Conservation (phyloP, 768 basidiomycete genomes). For the Suillus fuscotomentosus region DNA sequence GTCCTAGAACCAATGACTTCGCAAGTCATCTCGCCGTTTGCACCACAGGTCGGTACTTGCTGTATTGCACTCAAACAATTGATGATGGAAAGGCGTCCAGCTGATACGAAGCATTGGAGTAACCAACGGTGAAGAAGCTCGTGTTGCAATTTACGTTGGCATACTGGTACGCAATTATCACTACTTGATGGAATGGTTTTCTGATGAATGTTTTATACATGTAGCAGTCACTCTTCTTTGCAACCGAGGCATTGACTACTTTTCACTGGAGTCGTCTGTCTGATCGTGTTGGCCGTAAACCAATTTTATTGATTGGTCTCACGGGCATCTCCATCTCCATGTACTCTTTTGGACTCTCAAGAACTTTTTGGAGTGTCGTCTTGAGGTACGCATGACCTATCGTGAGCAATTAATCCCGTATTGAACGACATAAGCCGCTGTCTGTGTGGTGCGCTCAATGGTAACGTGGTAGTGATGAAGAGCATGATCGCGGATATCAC, state of each 20-base stretch:
- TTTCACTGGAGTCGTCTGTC: conserved; percentile 44
- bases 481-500: conserved; percentile 41
- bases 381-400: conserved; percentile 26
- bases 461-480: conserved; percentile 46
- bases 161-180: conserved; percentile 30
- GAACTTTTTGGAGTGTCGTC: conserved; percentile 37
- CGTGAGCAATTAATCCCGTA: neutral
- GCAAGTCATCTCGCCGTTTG: conserved; percentile 70
- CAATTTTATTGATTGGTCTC: conserved; percentile 40
- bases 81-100: neutral
- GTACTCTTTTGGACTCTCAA: conserved; percentile 41
- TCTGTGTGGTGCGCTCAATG: conserved; percentile 44
- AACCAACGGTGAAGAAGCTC: conserved; percentile 38
- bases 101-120: conserved; percentile 18
- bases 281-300: conserved; percentile 40
- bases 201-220: conserved; percentile 31
- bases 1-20: conserved; percentile 70
- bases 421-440: conserved; percentile 28
- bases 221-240: conserved; percentile 44
- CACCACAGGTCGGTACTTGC: conserved; percentile 49
- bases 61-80: neutral
- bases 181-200: neutral
- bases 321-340: conserved; percentile 40
- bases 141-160: conserved; percentile 43
- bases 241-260: conserved; percentile 41